Evolutionary conservation across 352 stramenopile genomes (phyloP).

Genomic region (Chrysophaeum taylorii): DNA sequence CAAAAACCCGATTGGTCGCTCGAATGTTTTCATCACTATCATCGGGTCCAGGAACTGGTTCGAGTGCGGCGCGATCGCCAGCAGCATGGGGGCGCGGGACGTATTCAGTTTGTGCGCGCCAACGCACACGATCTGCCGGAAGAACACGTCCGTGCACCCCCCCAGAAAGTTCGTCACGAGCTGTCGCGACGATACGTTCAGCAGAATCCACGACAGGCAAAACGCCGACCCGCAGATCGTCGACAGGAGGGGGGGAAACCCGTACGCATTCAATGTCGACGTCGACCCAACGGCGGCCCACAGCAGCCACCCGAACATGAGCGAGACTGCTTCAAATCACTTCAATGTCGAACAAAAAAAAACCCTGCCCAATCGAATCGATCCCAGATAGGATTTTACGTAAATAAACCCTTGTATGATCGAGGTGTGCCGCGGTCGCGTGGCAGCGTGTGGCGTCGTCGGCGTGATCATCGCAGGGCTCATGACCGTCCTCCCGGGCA

Average conservation of each 20-base stretch:
- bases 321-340: too few species aligned
- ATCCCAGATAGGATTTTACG: too few species aligned
- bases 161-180: constrained; percentile 1
- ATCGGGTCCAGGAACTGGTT: constrained; percentile 16
- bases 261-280: constrained; percentile 1
- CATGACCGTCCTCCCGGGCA: too few species aligned
- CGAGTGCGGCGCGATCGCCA: constrained; percentile 7
- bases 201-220: not conserved
- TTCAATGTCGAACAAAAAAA: too few species aligned
- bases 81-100: not conserved
- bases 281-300: constrained; percentile 5
- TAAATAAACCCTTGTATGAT: too few species aligned
- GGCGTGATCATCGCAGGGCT: too few species aligned
- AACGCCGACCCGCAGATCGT: not conserved
- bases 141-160: constrained; percentile 9
- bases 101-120: constrained; percentile 13
- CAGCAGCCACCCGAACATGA: not conserved
- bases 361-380: too few species aligned
- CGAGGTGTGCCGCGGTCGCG: too few species aligned
- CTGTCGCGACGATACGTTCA: not conserved
- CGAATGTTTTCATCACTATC: constrained; percentile 11
- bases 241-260: not conserved
- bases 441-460: too few species aligned
- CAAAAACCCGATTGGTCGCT: not conserved
- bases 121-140: not conserved